A percentile compares a stretch with the other conserved stretches of the same genome.
Conservation (phyloP, 805 yeast genomes). For the Metschnikowia dekortorum region DNA sequence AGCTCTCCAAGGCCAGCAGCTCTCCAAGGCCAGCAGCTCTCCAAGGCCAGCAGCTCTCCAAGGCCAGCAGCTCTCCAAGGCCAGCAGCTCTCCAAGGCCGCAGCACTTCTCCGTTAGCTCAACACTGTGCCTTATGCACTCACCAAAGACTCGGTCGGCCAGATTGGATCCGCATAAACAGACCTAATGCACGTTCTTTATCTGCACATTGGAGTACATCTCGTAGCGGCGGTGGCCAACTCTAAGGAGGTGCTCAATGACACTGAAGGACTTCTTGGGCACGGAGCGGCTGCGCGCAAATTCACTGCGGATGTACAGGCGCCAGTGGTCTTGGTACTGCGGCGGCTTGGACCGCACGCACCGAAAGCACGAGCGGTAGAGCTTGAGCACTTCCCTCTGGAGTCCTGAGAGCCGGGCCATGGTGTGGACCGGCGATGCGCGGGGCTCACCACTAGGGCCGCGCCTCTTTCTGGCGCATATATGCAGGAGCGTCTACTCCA, state of each 20-base stretch:
- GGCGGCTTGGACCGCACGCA: conserved; percentile 43
- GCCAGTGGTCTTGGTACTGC: conserved; percentile 42
- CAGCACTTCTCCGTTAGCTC: too few relatives aligned
- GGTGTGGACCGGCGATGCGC: background rate
- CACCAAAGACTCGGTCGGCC: too few relatives aligned
- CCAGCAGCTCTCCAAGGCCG: too few relatives aligned
- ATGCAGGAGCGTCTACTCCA: too few relatives aligned
- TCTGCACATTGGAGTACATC: conserved; percentile 64
- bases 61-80: too few relatives aligned
- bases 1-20: too few relatives aligned
- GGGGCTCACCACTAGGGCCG: too few relatives aligned
- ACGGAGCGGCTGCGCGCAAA: conserved; percentile 55
- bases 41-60: too few relatives aligned
- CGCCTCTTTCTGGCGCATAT: too few relatives aligned
- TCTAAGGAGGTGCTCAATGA: conserved; percentile 80
- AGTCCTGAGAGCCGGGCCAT: conserved; percentile 42
- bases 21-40: too few relatives aligned
- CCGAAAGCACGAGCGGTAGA: conserved; percentile 48
- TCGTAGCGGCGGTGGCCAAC: conserved; percentile 70
- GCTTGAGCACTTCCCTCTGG: conserved; percentile 43
- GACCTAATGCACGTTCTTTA: conserved; percentile 55
- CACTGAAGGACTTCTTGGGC: conserved; percentile 74
- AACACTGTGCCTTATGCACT: too few relatives aligned
- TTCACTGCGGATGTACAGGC: conserved; percentile 49
- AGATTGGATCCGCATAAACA: too few relatives aligned